Conservation (phyloP, 179 eudicot species). For the Vitellaria paradoxa region DNA sequence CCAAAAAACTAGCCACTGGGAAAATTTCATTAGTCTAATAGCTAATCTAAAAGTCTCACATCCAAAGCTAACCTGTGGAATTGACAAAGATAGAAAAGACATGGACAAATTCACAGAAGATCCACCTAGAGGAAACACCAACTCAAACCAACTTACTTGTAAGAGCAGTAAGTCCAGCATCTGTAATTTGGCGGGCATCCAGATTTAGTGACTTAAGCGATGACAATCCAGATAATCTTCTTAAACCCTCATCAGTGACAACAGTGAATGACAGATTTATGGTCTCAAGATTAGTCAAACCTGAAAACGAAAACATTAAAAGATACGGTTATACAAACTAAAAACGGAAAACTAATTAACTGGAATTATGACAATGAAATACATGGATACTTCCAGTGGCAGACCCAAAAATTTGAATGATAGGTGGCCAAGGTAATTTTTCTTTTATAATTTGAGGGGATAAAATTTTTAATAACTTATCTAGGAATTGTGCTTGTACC, state of each 20-base stretch:
- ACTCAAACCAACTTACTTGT: constrained; percentile 51
- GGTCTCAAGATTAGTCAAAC: constrained; percentile 71
- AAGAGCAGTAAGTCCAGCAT: constrained; percentile 82
- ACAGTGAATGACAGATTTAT: constrained; percentile 84
- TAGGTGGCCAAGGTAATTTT: no score
- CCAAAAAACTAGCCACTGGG: not conserved
- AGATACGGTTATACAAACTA: not conserved
- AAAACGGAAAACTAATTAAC: not conserved
- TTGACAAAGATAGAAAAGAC: not conserved
- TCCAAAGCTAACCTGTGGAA: not conserved
- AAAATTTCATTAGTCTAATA: not conserved
- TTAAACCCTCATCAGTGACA: constrained; percentile 75
- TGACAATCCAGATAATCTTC: constrained; percentile 78
- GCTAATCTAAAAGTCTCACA: no score
- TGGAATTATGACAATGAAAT: not conserved
- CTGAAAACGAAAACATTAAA: constrained; percentile 31
- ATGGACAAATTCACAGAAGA: not conserved
- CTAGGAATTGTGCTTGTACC: no score
- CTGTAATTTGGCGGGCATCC: constrained; percentile 86
- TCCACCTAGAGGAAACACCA: not conserved
- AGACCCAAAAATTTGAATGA: no score
- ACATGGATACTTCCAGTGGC: not conserved
- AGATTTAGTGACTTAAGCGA: constrained; percentile 80
- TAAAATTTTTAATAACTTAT: no score
- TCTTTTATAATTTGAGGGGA: no score